phyloP scores from a whole-genome alignment of 768 basidiomycete species.

The Tephrocybe sp. region DNA sequence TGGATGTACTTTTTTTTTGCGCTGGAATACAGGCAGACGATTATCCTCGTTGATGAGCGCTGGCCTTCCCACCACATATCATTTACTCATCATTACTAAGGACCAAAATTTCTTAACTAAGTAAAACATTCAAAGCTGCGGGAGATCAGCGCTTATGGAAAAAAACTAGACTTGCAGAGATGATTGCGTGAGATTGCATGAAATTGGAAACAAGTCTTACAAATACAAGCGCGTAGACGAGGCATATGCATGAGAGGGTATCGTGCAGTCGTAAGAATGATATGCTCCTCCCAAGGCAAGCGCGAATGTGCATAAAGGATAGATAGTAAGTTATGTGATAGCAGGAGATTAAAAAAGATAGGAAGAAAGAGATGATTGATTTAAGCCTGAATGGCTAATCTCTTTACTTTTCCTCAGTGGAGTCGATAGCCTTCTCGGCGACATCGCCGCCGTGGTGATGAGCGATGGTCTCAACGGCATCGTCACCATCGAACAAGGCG shows the following conservation, averaged over 20 bases:
- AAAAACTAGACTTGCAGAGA: neutral
- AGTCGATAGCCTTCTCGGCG: slow-evolving; percentile 37
- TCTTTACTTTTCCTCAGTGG: slow-evolving; percentile 26
- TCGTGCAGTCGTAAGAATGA: neutral
- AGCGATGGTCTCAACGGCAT: slow-evolving; percentile 42
- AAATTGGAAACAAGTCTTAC: neutral
- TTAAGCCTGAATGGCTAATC: neutral
- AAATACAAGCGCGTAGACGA: slow-evolving; percentile 5
- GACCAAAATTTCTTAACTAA: no score
- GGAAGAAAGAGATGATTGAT: neutral
- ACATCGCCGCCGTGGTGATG: slow-evolving; percentile 20
- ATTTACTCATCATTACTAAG: no score
- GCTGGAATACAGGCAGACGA: no score
- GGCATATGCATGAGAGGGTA: slow-evolving; percentile 4
- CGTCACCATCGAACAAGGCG: slow-evolving; percentile 73
- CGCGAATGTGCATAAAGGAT: neutral
- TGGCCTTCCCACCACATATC: no score
- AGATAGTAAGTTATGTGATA: slow-evolving; percentile 5
- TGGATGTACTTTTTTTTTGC: no score
- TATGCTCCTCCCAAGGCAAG: neutral
- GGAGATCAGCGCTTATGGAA: no score
- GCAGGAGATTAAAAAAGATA: neutral
- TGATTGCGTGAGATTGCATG: neutral
- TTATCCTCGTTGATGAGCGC: no score
- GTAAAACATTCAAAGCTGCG: no score